phyloP scores from a whole-genome alignment of 352 stramenopile genomes.

The Phytophthora pini region DNA sequence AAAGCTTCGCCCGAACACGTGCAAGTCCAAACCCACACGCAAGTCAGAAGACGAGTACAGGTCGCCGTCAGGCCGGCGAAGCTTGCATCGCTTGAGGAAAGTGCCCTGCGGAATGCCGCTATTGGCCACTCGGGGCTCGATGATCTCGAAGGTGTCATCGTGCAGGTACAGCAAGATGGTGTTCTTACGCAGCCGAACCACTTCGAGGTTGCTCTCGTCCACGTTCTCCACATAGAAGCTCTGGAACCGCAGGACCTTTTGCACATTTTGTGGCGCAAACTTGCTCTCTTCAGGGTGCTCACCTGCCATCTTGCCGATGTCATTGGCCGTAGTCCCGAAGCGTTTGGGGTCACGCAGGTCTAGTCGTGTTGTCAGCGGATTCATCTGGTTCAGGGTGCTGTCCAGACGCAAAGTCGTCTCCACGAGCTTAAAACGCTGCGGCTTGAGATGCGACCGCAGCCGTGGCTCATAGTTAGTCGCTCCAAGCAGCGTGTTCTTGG shows the following conservation, averaged over 20 bases:
- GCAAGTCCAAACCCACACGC: constrained; percentile 70
- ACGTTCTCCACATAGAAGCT: constrained; percentile 87
- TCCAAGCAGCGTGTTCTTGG: constrained; percentile 79
- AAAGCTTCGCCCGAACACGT: constrained; percentile 79
- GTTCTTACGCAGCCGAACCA: constrained; percentile 76
- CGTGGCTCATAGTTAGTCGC: constrained; percentile 77
- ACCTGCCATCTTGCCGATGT: constrained; percentile 56
- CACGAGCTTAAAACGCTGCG: constrained; percentile 82
- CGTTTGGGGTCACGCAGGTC: constrained; percentile 62
- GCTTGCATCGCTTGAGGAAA: constrained; percentile 83
- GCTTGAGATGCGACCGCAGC: constrained; percentile 72
- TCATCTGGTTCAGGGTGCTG: constrained; percentile 67
- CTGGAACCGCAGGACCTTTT: constrained; percentile 87
- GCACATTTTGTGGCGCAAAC: constrained; percentile 82
- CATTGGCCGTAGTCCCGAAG: constrained; percentile 66
- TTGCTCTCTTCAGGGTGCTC: constrained; percentile 64
- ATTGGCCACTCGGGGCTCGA: constrained; percentile 82
- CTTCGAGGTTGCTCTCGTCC: constrained; percentile 83
- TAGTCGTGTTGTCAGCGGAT: constrained; percentile 58
- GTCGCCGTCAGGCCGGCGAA: constrained; percentile 63
- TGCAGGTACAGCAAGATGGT: constrained; percentile 84
- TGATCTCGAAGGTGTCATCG: constrained; percentile 91
- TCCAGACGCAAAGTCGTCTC: constrained; percentile 66
- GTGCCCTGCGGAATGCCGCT: constrained; percentile 88
- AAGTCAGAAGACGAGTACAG: constrained; percentile 65